Evolutionary conservation across 257 asterid genomes (phyloP).

Genomic region (Nicotiana paniculata): DNA sequence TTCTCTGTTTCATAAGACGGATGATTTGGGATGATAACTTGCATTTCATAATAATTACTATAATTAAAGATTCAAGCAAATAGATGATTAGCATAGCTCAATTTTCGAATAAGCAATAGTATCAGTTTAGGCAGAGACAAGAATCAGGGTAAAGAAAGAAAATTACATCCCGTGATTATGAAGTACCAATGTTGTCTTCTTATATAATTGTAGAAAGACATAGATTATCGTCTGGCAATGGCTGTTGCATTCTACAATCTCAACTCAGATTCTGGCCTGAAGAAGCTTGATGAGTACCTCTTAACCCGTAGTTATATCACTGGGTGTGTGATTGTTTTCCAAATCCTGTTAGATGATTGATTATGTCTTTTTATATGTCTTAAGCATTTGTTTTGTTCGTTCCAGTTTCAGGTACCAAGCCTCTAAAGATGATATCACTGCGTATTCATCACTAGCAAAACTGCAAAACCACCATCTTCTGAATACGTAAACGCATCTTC

Average conservation of each 20-base stretch:
- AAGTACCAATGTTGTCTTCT: neutral
- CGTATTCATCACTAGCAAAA: slow-evolving; percentile 44
- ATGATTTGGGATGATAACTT: too few relatives aligned
- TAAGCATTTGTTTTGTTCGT: slow-evolving; percentile 16
- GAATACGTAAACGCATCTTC: slow-evolving; percentile 49
- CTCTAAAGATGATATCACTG: slow-evolving; percentile 72
- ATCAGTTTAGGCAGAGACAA: neutral
- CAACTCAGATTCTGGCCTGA: slow-evolving; percentile 53
- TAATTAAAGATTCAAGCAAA: neutral
- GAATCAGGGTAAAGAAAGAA: neutral
- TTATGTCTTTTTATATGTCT: slow-evolving; percentile 1
- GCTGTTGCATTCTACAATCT: slow-evolving; percentile 51
- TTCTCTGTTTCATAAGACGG: too few relatives aligned
- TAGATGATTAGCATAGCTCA: neutral
- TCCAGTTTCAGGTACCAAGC: slow-evolving; percentile 57
- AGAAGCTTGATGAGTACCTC: slow-evolving; percentile 88
- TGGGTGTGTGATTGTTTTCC: slow-evolving; percentile 41
- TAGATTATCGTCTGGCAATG: slow-evolving; percentile 35
- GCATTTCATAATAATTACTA: too few relatives aligned
- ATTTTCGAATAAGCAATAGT: neutral
- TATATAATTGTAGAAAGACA: neutral
- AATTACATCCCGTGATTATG: neutral
- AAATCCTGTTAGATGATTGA: neutral
- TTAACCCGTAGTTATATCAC: slow-evolving; percentile 77
- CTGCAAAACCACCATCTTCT: slow-evolving; percentile 52